These are phyloP conservation scores for Chenopodium berlandieri DNA, from an alignment of 148 eudicot species.

Conservation along the genomic window DNA sequence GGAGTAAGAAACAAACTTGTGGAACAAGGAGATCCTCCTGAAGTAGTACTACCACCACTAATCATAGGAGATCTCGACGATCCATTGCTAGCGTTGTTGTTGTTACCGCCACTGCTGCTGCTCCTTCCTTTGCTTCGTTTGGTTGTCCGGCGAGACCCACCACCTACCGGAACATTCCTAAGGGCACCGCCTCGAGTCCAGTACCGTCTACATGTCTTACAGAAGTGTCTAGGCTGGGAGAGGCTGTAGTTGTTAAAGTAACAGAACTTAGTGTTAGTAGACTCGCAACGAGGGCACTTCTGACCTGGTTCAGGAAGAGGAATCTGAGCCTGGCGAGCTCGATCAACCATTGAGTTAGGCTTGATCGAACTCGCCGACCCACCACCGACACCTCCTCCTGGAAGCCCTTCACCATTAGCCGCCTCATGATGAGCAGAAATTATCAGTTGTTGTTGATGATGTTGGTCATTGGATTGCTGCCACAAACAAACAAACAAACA, in stretches of 20 bases:
- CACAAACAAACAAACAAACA: neutral
- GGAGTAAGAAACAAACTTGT: slow-evolving; percentile 21
- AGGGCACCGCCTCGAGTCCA: slow-evolving; percentile 29
- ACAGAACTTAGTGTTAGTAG: slow-evolving; percentile 23
- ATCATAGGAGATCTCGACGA: neutral
- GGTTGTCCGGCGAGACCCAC: slow-evolving; percentile 24
- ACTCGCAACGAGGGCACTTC: slow-evolving; percentile 28
- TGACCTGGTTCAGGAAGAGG: slow-evolving; percentile 25
- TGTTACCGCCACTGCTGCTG: neutral
- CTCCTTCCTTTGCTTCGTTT: slow-evolving; percentile 20
- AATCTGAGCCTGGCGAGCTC: slow-evolving; percentile 29
- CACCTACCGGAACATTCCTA: slow-evolving; percentile 24
- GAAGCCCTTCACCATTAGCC: neutral
- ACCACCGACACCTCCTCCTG: neutral
- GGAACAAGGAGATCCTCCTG: slow-evolving; percentile 12
- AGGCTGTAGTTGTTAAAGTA: slow-evolving; percentile 29
- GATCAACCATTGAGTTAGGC: slow-evolving; percentile 30
- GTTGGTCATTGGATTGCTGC: slow-evolving; percentile 20
- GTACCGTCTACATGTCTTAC: slow-evolving; percentile 24
- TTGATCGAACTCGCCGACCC: slow-evolving; percentile 12
- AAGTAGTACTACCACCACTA: neutral
- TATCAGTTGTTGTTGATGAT: neutral
- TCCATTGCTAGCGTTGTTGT: neutral
- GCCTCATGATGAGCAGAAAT: slow-evolving; percentile 4
- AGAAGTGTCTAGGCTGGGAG: slow-evolving; percentile 26